These are phyloP conservation scores for Scheffersomyces insectosa DNA, from an alignment of 1,139 yeast genomes.

Conservation along the genomic window DNA sequence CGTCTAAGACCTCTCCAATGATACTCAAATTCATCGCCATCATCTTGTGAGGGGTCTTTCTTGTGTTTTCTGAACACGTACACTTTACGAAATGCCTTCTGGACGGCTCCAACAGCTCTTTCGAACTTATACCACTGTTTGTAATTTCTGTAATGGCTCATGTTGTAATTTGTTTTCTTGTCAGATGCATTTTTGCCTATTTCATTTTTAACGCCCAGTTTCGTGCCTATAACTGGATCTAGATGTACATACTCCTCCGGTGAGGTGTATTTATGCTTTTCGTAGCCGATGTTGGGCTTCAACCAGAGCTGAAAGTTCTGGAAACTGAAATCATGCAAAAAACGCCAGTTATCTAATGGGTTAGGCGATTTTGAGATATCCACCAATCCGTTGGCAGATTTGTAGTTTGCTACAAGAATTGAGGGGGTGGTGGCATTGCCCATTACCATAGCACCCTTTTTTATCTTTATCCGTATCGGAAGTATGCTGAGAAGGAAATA, in stretches of 20 bases:
- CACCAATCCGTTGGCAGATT: constrained; percentile 54
- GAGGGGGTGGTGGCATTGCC: constrained; percentile 83
- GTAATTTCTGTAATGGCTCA: constrained; percentile 20
- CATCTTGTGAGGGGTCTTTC: constrained; percentile 6
- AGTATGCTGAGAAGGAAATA: constrained; percentile 37
- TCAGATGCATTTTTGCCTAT: constrained; percentile 6
- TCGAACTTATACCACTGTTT: constrained; percentile 26
- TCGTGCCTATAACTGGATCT: neutral
- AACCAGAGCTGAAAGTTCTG: constrained; percentile 57
- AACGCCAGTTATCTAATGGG: constrained; percentile 55
- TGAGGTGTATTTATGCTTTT: constrained; percentile 16
- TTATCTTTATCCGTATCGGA: constrained; percentile 61
- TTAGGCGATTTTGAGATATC: constrained; percentile 58
- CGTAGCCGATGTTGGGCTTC: constrained; percentile 67
- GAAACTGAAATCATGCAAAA: constrained; percentile 42
- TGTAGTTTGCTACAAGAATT: constrained; percentile 61
- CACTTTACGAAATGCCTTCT: constrained; percentile 1
- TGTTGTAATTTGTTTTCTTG: constrained; percentile 2
- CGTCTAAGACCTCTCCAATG: constrained; percentile 46
- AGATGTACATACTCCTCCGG: neutral
- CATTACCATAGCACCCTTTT: constrained; percentile 69
- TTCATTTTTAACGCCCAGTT: neutral
- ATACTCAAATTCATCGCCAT: constrained; percentile 7
- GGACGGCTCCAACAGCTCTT: constrained; percentile 13
- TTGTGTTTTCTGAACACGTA: neutral